These are phyloP conservation scores for Mucor saturninus DNA, from an alignment of 371 early-diverging fungal species.

Conservation along the genomic window DNA sequence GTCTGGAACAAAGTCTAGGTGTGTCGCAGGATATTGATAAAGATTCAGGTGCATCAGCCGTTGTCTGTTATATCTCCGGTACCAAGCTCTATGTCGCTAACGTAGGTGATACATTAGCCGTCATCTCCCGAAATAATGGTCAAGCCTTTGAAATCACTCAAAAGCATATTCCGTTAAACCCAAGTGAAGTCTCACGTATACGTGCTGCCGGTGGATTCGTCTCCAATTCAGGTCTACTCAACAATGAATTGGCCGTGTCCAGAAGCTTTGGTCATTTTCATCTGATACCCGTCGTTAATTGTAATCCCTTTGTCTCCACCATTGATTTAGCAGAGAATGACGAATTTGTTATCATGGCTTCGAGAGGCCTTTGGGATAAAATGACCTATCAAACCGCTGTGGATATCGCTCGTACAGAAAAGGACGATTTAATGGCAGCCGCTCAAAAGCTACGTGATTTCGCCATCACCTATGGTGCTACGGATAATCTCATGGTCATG, in stretches of 20 bases:
- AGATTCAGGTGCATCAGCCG: constrained; percentile 68
- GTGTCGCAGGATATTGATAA: constrained; percentile 42
- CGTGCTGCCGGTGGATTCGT: constrained; percentile 82
- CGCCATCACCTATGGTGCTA: constrained; percentile 84
- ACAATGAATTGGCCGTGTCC: constrained; percentile 72
- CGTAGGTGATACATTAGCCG: constrained; percentile 87
- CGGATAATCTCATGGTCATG: constrained; percentile 83
- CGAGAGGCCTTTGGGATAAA: constrained; percentile 80
- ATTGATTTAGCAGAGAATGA: constrained; percentile 81
- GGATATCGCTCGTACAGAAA: constrained; percentile 80
- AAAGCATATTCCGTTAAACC: constrained; percentile 75
- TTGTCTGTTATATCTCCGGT: constrained; percentile 79
- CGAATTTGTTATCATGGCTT: constrained; percentile 90
- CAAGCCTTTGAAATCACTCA: constrained; percentile 73
- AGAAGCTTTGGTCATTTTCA: constrained; percentile 90
- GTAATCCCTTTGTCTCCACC: constrained; percentile 81
- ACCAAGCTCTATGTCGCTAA: constrained; percentile 87
- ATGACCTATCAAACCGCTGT: constrained; percentile 84
- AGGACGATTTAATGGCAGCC: constrained; percentile 74
- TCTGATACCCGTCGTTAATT: constrained; percentile 78
- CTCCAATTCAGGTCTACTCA: constrained; percentile 72
- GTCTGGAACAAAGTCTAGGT: constrained; percentile 75
- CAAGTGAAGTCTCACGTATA: constrained; percentile 75
- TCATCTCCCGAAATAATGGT: constrained; percentile 80
- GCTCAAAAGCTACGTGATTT: constrained; percentile 86